Evolutionary conservation across 2,329 filamentous ascomycete species (phyloP).

Genomic region (Taxawa tesnikishii): DNA sequence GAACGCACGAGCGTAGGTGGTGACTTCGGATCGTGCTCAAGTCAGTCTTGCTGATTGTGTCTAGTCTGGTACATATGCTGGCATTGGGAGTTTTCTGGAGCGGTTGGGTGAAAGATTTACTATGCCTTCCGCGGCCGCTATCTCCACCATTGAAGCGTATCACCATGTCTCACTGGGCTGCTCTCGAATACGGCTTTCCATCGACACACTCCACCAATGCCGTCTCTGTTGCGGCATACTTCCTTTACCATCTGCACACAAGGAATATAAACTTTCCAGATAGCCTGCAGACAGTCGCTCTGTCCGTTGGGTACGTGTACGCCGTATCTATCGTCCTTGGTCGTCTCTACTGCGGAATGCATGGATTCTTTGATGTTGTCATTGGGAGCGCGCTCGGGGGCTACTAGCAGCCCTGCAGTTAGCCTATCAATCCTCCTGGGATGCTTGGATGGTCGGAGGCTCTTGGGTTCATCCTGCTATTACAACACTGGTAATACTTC

Average conservation of each 20-base stretch:
- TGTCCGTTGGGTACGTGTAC: constrained; percentile 68
- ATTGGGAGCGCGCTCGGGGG: constrained; percentile 69
- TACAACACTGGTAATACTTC: constrained; percentile 53
- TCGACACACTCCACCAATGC: constrained; percentile 97
- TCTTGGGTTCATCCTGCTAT: constrained; percentile 52
- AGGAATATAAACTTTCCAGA: constrained; percentile 39
- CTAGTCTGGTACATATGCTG: constrained; percentile 43
- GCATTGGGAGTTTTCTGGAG: constrained; percentile 57
- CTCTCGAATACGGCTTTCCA: constrained; percentile 92
- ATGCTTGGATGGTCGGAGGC: constrained; percentile 57
- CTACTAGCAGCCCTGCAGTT: constrained; percentile 46
- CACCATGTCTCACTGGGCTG: constrained; percentile 92
- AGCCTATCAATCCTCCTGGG: constrained; percentile 45
- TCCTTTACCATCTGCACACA: constrained; percentile 58
- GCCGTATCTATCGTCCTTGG: constrained; percentile 81
- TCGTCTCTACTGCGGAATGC: constrained; percentile 95
- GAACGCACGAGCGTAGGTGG: constrained; percentile 71
- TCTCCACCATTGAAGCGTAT: constrained; percentile 89
- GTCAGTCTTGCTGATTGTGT: constrained; percentile 4
- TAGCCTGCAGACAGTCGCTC: constrained; percentile 24
- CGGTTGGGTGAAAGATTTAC: constrained; percentile 87
- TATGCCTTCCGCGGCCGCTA: constrained; percentile 81
- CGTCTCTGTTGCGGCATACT: constrained; percentile 83
- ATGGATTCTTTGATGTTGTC: constrained; percentile 86
- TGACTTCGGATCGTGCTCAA: not conserved